Evolutionary conservation across 805 yeast species (phyloP).

Genomic region (Candida oleophila): DNA sequence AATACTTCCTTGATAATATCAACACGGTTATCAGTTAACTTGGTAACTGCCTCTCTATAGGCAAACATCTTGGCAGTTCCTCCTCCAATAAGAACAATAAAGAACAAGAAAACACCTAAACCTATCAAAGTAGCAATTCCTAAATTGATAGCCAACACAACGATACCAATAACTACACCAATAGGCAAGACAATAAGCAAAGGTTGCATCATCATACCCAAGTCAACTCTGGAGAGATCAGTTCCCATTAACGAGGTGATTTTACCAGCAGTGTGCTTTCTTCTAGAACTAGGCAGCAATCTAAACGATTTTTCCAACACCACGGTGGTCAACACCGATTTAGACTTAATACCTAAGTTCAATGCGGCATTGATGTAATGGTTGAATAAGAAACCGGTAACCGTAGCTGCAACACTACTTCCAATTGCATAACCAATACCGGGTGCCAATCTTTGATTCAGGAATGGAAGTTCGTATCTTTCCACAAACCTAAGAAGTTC

Average conservation of each 20-base stretch:
- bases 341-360: conserved; percentile 66
- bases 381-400: conserved; percentile 43
- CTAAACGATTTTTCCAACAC: conserved; percentile 66
- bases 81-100: conserved; percentile 45
- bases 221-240: conserved; percentile 77
- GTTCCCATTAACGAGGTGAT: conserved; percentile 79
- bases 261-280: conserved; percentile 62
- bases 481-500: conserved; percentile 35
- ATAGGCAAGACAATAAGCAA: conserved; percentile 64
- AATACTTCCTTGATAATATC: conserved; percentile 75
- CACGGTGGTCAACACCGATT: conserved; percentile 70
- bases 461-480: conserved; percentile 9
- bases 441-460: conserved; percentile 19
- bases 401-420: conserved; percentile 26
- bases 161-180: conserved; percentile 61
- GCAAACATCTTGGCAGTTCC: conserved; percentile 52
- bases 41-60: conserved; percentile 57
- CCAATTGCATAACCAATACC: conserved; percentile 46
- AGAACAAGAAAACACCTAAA: conserved; percentile 52
- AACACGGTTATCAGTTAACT: conserved; percentile 75
- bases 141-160: conserved; percentile 60
- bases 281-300: conserved; percentile 56
- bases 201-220: conserved; percentile 69
- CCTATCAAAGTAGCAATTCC: conserved; percentile 79
- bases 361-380: conserved; percentile 63